Evolutionary conservation across 352 stramenopile species (phyloP).

Genomic region (Pythium aristosporum): DNA sequence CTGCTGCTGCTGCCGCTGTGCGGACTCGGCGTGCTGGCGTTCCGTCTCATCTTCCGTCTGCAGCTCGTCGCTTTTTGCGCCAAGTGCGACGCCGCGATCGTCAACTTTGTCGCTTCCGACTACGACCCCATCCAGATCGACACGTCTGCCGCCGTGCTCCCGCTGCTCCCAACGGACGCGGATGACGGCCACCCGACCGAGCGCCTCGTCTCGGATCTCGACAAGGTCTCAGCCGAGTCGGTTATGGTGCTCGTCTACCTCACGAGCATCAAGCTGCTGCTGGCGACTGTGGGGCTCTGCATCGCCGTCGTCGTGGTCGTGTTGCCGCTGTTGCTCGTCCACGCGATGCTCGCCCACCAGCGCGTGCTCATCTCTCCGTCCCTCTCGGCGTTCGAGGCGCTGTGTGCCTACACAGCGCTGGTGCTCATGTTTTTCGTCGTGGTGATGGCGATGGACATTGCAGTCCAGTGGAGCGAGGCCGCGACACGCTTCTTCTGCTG

Average conservation of each 20-base stretch:
- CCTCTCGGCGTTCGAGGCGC: neutral
- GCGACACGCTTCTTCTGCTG: constrained; percentile 30
- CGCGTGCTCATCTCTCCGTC: neutral
- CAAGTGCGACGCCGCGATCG: constrained; percentile 21
- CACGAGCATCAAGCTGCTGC: constrained; percentile 25
- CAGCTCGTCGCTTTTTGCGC: constrained; percentile 17
- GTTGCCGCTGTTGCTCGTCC: constrained; percentile 7
- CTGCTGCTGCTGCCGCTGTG: constrained; percentile 23
- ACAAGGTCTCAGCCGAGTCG: constrained; percentile 12
- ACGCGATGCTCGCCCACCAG: neutral
- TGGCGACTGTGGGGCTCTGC: constrained; percentile 14
- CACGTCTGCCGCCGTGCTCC: neutral
- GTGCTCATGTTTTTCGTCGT: constrained; percentile 18
- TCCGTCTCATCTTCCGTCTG: constrained; percentile 25
- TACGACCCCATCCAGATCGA: constrained; percentile 17
- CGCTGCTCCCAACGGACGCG: neutral
- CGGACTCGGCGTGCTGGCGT: constrained; percentile 22
- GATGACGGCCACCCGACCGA: constrained; percentile 8
- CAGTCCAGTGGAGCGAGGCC: constrained; percentile 11
- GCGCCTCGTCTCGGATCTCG: constrained; percentile 14
- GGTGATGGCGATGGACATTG: constrained; percentile 17
- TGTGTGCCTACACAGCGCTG: constrained; percentile 8
- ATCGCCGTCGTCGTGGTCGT: constrained; percentile 2
- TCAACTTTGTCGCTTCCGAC: constrained; percentile 22
- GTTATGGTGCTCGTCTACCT: constrained; percentile 28